A percentile compares a stretch with the other conserved stretches of the same genome.
Conservation (phyloP, 495 filamentous ascomycete species). For the Neurospora pannonica region DNA sequence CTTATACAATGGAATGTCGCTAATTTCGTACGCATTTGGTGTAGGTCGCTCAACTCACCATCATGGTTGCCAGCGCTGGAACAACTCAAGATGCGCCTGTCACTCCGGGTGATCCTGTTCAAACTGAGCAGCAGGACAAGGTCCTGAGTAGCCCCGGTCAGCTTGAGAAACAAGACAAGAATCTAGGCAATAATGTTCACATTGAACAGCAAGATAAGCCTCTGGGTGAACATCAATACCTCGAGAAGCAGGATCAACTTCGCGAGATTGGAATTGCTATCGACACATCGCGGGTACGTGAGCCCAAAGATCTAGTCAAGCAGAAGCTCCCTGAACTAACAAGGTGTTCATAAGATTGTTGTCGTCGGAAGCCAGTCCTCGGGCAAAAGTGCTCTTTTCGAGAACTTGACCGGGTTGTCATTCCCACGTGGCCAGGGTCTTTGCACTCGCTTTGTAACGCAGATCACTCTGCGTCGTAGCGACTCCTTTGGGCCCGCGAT, state of each 20-base stretch:
- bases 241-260: constrained; percentile 12
- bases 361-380: constrained; percentile 43
- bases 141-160: background rate
- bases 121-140: background rate
- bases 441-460: constrained; percentile 50
- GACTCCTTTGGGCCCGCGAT: constrained; percentile 21
- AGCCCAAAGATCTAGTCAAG: background rate
- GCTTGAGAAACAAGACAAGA: background rate
- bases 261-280: constrained; percentile 16
- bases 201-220: background rate
- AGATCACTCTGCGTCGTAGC: constrained; percentile 46
- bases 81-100: background rate
- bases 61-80: background rate
- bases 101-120: background rate
- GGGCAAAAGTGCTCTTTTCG: constrained; percentile 44
- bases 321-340: background rate
- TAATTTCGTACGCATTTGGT: no score
- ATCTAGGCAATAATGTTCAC: background rate
- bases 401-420: constrained; percentile 41
- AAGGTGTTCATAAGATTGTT: constrained; percentile 14
- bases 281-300: constrained; percentile 7
- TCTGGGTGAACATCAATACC: constrained; percentile 2
- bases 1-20: no score
- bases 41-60: no score
- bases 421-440: constrained; percentile 42